Evolutionary conservation across 768 basidiomycete species (phyloP).

Genomic region (Kwoniella shandongensis): DNA sequence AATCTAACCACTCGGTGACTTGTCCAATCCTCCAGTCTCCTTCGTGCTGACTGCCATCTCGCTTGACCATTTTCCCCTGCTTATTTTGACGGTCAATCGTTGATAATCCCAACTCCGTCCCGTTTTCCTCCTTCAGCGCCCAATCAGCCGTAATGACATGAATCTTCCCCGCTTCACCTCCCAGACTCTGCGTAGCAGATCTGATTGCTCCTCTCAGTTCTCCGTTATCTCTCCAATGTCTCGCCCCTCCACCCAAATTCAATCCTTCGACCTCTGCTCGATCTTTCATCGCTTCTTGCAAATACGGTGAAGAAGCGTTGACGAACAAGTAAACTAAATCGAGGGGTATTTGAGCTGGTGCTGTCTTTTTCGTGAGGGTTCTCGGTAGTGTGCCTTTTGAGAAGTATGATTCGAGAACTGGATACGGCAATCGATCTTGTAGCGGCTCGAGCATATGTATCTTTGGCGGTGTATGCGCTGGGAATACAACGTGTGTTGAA

Average conservation of each 20-base stretch:
- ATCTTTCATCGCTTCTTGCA: conserved; percentile 24
- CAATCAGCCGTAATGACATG: conserved; percentile 48
- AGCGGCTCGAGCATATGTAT: conserved; percentile 21
- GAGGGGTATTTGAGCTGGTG: conserved; percentile 14
- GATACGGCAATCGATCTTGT: conserved; percentile 24
- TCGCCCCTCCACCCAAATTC: conserved; percentile 14
- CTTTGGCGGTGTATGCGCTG: conserved; percentile 4
- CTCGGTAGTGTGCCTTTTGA: conserved; percentile 22
- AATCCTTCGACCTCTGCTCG: conserved; percentile 26
- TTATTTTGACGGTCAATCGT: not conserved
- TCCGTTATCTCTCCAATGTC: conserved; percentile 47
- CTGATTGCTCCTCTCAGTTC: conserved; percentile 45
- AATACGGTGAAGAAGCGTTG: conserved; percentile 38
- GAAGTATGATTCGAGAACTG: conserved; percentile 30
- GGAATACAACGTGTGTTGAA: conserved; percentile 26
- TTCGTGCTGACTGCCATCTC: conserved; percentile 1
- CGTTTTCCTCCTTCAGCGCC: conserved; percentile 4
- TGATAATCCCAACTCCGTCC: not conserved
- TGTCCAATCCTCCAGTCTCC: conserved; percentile 39
- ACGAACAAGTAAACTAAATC: conserved; percentile 49
- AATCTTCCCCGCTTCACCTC: conserved; percentile 25
- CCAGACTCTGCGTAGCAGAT: conserved; percentile 26
- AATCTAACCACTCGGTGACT: conserved; percentile 47
- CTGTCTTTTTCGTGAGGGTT: not conserved
- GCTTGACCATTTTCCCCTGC: not conserved